These are phyloP conservation scores for Microbotryum saponariae DNA, from an alignment of 1,284 basidiomycete species.

Conservation along the genomic window DNA sequence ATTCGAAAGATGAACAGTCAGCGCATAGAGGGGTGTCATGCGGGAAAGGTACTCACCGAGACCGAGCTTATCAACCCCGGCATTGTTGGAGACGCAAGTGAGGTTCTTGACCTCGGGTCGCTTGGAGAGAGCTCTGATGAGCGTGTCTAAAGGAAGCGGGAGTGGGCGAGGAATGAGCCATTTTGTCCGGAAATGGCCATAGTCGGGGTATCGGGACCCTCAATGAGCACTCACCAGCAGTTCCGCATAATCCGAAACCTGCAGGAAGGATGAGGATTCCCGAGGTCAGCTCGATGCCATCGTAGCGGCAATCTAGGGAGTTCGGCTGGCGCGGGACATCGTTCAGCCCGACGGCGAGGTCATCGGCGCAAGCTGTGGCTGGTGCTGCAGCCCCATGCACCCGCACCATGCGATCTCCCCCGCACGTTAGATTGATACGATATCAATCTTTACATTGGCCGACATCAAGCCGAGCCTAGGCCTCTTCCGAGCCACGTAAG, in stretches of 20 bases:
- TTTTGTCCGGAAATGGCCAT: neutral
- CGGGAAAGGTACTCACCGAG: slow-evolving; percentile 53
- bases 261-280: neutral
- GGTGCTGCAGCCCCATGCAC: no score
- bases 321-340: no score
- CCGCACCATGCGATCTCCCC: no score
- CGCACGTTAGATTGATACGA: no score
- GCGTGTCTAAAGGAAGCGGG: slow-evolving; percentile 53
- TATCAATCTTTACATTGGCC: no score
- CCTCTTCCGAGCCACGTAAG: no score
- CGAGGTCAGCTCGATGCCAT: no score
- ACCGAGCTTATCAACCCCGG: slow-evolving; percentile 66
- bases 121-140: slow-evolving; percentile 69
- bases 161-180: neutral
- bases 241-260: slow-evolving; percentile 60
- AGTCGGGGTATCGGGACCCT: neutral
- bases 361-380: no score
- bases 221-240: slow-evolving; percentile 34
- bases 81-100: slow-evolving; percentile 85
- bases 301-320: no score
- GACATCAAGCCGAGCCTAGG: no score
- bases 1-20: slow-evolving; percentile 4
- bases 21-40: neutral
- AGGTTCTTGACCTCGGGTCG: slow-evolving; percentile 63
- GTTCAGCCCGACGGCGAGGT: no score